These are phyloP conservation scores for Dianthus caryophyllus DNA, from an alignment of 148 eudicot species.

Conservation along the genomic window DNA sequence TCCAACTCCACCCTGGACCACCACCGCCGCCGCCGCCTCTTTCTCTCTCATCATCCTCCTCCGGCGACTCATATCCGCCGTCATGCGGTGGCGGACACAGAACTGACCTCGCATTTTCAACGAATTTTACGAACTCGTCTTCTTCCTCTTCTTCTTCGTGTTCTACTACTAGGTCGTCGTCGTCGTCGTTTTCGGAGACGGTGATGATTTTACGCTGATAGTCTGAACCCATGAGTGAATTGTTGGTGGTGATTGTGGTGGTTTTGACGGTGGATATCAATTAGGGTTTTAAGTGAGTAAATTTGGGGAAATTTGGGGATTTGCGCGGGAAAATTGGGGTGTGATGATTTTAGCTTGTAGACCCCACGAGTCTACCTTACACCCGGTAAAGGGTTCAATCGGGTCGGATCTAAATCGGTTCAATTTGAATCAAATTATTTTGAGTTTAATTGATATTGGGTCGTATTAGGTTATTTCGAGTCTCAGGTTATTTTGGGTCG, in stretches of 20 bases:
- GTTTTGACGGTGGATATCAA: not conserved
- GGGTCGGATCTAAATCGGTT: too few relatives aligned
- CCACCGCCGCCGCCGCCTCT: constrained; percentile 21
- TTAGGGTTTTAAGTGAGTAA: too few relatives aligned
- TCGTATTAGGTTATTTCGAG: too few relatives aligned
- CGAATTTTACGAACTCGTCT: constrained; percentile 52
- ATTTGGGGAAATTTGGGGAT: not conserved
- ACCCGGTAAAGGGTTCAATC: too few relatives aligned
- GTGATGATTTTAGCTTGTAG: too few relatives aligned
- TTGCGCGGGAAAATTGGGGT: constrained; percentile 9
- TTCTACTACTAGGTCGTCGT: too few relatives aligned
- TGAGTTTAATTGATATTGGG: too few relatives aligned
- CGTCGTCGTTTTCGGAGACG: not conserved
- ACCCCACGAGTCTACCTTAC: too few relatives aligned
- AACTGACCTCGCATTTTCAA: constrained; percentile 61
- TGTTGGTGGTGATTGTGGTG: not conserved
- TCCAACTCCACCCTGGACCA: constrained; percentile 83
- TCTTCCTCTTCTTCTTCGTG: constrained; percentile 2
- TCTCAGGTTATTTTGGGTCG: too few relatives aligned
- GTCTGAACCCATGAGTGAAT: constrained; percentile 42
- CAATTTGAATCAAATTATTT: too few relatives aligned
- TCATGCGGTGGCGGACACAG: constrained; percentile 30
- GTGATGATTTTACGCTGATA: not conserved
- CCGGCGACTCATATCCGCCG: constrained; percentile 31
- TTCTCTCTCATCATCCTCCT: constrained; percentile 28